phyloP scores from a whole-genome alignment of 2,329 filamentous ascomycete genomes.

The Pseudogymnoascus sp. region DNA sequence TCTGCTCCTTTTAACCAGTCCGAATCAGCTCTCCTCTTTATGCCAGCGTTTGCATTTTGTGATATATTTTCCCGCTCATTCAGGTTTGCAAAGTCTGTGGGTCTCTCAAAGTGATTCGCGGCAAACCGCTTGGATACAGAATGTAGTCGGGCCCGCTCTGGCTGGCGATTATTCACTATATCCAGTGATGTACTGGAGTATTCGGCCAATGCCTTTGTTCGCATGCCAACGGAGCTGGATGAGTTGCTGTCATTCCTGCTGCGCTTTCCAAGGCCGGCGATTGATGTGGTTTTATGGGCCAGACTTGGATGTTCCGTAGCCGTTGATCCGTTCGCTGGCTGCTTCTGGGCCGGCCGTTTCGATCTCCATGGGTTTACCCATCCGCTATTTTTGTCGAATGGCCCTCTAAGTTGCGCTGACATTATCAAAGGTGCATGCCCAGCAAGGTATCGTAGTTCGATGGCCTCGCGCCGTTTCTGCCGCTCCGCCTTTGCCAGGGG shows the following conservation, averaged over 20 bases:
- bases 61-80: not conserved
- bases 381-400: constrained; percentile 43
- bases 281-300: not conserved
- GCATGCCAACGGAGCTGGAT: not conserved
- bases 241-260: not conserved
- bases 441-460: constrained; percentile 48
- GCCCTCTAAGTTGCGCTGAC: constrained; percentile 53
- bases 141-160: not conserved
- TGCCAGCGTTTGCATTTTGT: not conserved
- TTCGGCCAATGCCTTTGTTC: not conserved
- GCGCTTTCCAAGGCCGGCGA: not conserved
- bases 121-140: not conserved
- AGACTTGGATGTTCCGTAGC: not conserved
- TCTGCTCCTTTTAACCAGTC: constrained; percentile 27
- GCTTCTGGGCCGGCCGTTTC: constrained; percentile 13
- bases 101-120: not conserved
- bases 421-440: constrained; percentile 49
- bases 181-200: not conserved
- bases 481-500: constrained; percentile 37
- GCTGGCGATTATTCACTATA: constrained; percentile 1
- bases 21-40: constrained; percentile 15
- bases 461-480: constrained; percentile 47
- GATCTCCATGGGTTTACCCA: constrained; percentile 47
- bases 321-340: not conserved
- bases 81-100: not conserved